Conservation (phyloP, 2,329 filamentous ascomycete genomes). For the Calonectria leucothoes region DNA sequence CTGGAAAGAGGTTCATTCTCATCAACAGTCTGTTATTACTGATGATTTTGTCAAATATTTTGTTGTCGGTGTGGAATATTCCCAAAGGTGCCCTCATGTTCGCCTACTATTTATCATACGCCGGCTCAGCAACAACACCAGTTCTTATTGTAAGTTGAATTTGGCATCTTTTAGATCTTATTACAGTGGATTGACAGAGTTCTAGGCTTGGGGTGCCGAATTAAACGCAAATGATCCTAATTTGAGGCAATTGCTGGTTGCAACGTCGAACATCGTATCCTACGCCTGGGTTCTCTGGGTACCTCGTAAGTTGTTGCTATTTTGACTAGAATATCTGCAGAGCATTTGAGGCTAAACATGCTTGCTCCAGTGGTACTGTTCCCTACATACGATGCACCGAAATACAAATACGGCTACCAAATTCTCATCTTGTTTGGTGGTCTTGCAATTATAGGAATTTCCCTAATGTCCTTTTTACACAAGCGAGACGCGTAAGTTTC, state of each 20-base stretch:
- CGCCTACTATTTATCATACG: neutral
- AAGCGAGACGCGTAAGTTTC: neutral
- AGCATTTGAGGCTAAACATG: neutral
- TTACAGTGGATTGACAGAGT: too few species aligned
- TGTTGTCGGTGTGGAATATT: neutral
- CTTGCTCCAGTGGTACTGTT: neutral
- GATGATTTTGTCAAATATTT: conserved; percentile 3
- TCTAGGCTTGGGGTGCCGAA: neutral
- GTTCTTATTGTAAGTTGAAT: neutral
- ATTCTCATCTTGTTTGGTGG: neutral
- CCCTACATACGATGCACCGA: neutral
- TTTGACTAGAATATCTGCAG: neutral
- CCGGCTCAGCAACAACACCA: conserved; percentile 1
- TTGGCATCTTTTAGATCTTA: too few species aligned
- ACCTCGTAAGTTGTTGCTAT: neutral
- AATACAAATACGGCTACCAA: neutral
- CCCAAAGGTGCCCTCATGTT: neutral
- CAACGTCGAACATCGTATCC: neutral
- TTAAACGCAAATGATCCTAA: neutral
- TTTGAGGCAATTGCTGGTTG: neutral
- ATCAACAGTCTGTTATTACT: neutral
- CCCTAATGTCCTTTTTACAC: neutral
- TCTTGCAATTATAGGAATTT: neutral
- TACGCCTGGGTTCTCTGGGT: conserved; percentile 4
- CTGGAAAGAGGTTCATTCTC: neutral